Percentiles rank a stretch among this genome's conserved stretches.
Evolutionary conservation across 331 rosid species (phyloP).

Genomic region (Pyracantha coccinea): DNA sequence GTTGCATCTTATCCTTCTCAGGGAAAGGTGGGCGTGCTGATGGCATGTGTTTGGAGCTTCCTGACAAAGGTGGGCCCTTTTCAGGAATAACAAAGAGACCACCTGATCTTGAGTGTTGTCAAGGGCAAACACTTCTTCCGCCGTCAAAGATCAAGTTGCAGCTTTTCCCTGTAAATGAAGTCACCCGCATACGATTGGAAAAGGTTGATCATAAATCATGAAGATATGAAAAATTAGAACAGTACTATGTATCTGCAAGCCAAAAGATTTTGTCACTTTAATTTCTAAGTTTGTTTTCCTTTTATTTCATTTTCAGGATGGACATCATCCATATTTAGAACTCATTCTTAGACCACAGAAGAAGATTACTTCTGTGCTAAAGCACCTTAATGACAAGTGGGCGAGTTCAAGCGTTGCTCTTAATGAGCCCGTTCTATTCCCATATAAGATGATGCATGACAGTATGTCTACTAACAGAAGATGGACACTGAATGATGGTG

Average conservation of each 20-base stretch:
- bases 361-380: slow-evolving; percentile 76
- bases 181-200: slow-evolving; percentile 52
- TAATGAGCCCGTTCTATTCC: slow-evolving; percentile 62
- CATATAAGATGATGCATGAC: slow-evolving; percentile 31
- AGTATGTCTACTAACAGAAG: slow-evolving; percentile 31
- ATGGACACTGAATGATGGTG: slow-evolving; percentile 60
- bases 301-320: slow-evolving; percentile 41
- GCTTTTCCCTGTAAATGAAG: slow-evolving; percentile 71
- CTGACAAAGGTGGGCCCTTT: not conserved
- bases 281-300: not conserved
- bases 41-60: slow-evolving; percentile 7
- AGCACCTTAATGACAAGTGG: slow-evolving; percentile 77
- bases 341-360: slow-evolving; percentile 62
- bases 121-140: slow-evolving; percentile 30
- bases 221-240: slow-evolving; percentile 14
- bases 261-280: not conserved
- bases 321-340: slow-evolving; percentile 71
- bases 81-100: slow-evolving; percentile 12
- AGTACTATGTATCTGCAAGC: slow-evolving; percentile 3
- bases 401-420: slow-evolving; percentile 50
- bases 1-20: not conserved
- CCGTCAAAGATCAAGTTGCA: slow-evolving; percentile 61
- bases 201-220: slow-evolving; percentile 46
- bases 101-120: slow-evolving; percentile 19
- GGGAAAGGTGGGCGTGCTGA: slow-evolving; percentile 26